These are phyloP conservation scores for Globisporangium viniferum DNA, from an alignment of 352 stramenopile genomes.

Conservation along the genomic window DNA sequence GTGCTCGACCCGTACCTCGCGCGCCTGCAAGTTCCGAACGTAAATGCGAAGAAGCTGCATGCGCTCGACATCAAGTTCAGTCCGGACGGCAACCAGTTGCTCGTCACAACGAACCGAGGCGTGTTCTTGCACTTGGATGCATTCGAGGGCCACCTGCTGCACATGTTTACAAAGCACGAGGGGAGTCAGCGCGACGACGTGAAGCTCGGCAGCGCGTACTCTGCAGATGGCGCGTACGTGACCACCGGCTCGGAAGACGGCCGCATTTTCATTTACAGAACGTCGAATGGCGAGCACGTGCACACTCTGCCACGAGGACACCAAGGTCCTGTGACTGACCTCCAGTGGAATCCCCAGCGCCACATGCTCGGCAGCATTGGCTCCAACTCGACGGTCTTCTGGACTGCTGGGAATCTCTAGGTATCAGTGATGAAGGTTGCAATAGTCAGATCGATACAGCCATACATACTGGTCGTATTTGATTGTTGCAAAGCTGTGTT, in stretches of 20 bases:
- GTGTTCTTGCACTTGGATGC: conserved; percentile 83
- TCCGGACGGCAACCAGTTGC: conserved; percentile 79
- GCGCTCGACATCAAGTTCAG: conserved; percentile 82
- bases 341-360: conserved; percentile 86
- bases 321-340: conserved; percentile 53
- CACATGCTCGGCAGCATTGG: conserved; percentile 71
- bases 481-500: neutral
- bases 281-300: conserved; percentile 52
- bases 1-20: conserved; percentile 65
- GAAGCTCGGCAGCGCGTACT: conserved; percentile 69
- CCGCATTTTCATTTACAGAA: conserved; percentile 67
- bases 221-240: conserved; percentile 72
- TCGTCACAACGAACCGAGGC: conserved; percentile 78
- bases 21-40: conserved; percentile 40
- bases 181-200: conserved; percentile 27
- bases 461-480: neutral
- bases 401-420: conserved; percentile 35
- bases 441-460: neutral
- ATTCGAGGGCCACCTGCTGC: conserved; percentile 78
- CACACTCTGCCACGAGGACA: conserved; percentile 57
- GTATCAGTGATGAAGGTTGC: neutral
- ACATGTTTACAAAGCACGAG: conserved; percentile 64
- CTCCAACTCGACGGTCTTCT: conserved; percentile 73
- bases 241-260: conserved; percentile 71
- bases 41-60: conserved; percentile 64